Percentiles rank a stretch among this genome's conserved stretches.
phyloP scores from a whole-genome alignment of 495 filamentous ascomycete species.

The Opeltia flavorubescens region DNA sequence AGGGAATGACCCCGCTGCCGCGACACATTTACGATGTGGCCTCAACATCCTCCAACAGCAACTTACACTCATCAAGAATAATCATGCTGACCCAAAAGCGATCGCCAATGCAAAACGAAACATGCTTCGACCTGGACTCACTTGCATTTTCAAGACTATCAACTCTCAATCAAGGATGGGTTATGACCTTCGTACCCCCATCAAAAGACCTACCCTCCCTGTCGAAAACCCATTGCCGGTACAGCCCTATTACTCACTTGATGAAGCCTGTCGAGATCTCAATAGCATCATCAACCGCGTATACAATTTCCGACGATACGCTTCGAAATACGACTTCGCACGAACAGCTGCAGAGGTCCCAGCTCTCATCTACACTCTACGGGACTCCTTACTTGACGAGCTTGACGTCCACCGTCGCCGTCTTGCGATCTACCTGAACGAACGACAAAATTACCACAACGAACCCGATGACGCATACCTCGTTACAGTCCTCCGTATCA shows the following conservation, averaged over 20 bases:
- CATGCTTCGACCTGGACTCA: slow-evolving; percentile 2
- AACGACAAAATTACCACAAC: background rate
- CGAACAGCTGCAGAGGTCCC: background rate
- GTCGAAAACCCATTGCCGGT: background rate
- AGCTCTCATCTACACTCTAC: background rate
- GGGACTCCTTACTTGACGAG: background rate
- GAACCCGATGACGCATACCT: background rate
- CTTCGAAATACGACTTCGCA: background rate
- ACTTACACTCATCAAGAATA: background rate
- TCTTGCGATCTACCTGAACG: background rate
- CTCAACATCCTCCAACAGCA: slow-evolving; percentile 8
- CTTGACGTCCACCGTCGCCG: background rate
- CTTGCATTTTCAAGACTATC: slow-evolving; percentile 5
- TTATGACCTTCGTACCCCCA: background rate
- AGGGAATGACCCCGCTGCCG: slow-evolving; percentile 18
- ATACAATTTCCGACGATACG: background rate
- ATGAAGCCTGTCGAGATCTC: background rate
- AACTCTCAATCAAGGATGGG: slow-evolving; percentile 6
- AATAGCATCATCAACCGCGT: background rate
- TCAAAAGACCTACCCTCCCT: background rate
- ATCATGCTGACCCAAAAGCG: background rate
- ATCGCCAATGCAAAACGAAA: background rate
- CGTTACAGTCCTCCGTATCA: slow-evolving; percentile 5
- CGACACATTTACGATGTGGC: slow-evolving; percentile 9
- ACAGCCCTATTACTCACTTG: background rate